Evolutionary conservation across 2,329 filamentous ascomycete genomes (phyloP).

Genomic region (Penicillium sp.): DNA sequence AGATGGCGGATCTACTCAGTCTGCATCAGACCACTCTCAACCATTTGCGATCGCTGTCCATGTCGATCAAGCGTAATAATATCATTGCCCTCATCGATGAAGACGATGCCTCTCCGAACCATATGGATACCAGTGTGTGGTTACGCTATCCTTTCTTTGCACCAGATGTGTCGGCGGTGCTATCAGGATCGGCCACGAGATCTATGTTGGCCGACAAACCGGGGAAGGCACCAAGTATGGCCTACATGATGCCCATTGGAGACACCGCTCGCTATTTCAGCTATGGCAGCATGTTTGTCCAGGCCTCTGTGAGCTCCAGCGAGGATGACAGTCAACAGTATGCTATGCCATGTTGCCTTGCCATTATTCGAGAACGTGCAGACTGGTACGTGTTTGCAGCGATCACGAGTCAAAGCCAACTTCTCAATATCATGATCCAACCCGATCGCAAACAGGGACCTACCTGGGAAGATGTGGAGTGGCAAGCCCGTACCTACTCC

Average conservation of each 20-base stretch:
- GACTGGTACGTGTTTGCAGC: slow-evolving; percentile 70
- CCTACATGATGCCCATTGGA: slow-evolving; percentile 72
- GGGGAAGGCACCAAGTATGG: slow-evolving; percentile 51
- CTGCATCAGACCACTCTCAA: slow-evolving; percentile 58
- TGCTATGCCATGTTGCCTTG: slow-evolving; percentile 71
- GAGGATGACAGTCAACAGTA: slow-evolving; percentile 68
- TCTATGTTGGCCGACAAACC: slow-evolving; percentile 48
- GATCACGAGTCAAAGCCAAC: slow-evolving; percentile 75
- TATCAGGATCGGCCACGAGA: slow-evolving; percentile 58
- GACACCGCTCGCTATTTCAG: slow-evolving; percentile 73
- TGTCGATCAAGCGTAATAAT: slow-evolving; percentile 81
- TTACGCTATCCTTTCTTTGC: slow-evolving; percentile 72
- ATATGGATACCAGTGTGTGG: slow-evolving; percentile 82
- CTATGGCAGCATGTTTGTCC: slow-evolving; percentile 74
- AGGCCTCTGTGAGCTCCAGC: slow-evolving; percentile 69
- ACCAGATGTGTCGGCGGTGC: slow-evolving; percentile 67
- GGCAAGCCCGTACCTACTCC: slow-evolving; percentile 66
- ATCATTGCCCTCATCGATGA: slow-evolving; percentile 66
- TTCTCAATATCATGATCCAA: slow-evolving; percentile 73
- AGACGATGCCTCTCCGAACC: slow-evolving; percentile 67
- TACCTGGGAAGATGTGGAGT: slow-evolving; percentile 78
- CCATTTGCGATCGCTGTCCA: slow-evolving; percentile 69
- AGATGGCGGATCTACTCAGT: slow-evolving; percentile 49
- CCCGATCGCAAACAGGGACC: slow-evolving; percentile 66
- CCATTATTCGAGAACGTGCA: slow-evolving; percentile 67